Percentiles rank a stretch among this genome's conserved stretches.
Conservation (phyloP, 805 yeast genomes). For the Lachancea cidri region DNA sequence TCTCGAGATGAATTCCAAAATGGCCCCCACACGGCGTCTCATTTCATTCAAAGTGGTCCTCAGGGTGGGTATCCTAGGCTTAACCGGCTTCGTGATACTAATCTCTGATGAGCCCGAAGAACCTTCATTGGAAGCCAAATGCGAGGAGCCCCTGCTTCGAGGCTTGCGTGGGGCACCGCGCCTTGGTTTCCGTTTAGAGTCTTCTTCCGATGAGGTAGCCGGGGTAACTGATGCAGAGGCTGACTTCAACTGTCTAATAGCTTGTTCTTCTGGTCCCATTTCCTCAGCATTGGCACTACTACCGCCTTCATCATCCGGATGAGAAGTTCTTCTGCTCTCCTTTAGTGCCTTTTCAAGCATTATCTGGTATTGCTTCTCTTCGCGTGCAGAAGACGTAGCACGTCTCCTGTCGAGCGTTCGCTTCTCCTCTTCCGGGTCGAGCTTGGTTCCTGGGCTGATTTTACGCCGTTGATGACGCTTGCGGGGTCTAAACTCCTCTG, state of each 20-base stretch:
- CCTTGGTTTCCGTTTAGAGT: constrained; percentile 4
- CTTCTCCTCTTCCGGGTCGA: constrained; percentile 21
- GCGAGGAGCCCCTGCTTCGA: constrained; percentile 2
- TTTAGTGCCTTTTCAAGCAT: constrained; percentile 38
- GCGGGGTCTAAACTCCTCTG: constrained; percentile 6
- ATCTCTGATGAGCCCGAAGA: constrained; percentile 30
- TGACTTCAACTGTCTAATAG: neutral
- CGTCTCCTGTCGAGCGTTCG: constrained; percentile 32
- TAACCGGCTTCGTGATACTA: constrained; percentile 63
- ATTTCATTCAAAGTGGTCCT: constrained; percentile 74
- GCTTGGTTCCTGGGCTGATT: constrained; percentile 5
- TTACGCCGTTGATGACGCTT: constrained; percentile 6
- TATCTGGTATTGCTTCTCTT: constrained; percentile 41
- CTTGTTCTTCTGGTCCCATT: constrained; percentile 2
- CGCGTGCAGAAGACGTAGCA: constrained; percentile 37
- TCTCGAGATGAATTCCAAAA: constrained; percentile 83
- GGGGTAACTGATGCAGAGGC: constrained; percentile 5
- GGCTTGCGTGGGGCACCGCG: constrained; percentile 5
- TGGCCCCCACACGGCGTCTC: constrained; percentile 83
- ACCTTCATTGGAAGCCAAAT: constrained; percentile 2
- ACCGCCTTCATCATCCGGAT: constrained; percentile 11
- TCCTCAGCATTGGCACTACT: constrained; percentile 2
- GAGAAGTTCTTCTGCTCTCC: constrained; percentile 37
- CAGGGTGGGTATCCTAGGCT: constrained; percentile 77
- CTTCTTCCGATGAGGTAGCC: constrained; percentile 7